Evolutionary conservation across 768 basidiomycete species (phyloP).

Genomic region (Coprinopsis cinerea): DNA sequence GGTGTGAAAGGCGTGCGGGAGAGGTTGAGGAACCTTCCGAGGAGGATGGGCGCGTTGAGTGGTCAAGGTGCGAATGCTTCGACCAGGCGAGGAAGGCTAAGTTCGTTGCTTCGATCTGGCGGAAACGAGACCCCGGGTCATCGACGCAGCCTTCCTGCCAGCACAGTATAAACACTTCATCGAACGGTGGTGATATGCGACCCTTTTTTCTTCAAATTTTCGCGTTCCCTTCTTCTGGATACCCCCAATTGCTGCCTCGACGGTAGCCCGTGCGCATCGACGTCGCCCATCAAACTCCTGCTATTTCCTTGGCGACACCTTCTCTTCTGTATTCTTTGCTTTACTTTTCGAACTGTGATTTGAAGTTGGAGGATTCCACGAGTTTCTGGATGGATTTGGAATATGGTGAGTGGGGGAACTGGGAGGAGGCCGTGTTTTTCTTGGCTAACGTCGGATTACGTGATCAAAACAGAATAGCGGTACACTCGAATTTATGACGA

Average conservation of each 20-base stretch:
- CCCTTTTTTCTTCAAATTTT: too few species aligned
- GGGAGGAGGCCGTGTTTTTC: not conserved
- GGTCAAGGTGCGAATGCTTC: not conserved
- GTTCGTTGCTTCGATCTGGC: not conserved
- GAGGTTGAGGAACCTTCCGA: not conserved
- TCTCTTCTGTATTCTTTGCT: not conserved
- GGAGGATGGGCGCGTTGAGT: not conserved
- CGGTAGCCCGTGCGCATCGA: too few species aligned
- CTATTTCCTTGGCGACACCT: not conserved
- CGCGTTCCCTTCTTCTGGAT: not conserved
- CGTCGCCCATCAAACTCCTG: too few species aligned
- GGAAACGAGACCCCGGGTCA: not conserved
- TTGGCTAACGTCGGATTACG: not conserved
- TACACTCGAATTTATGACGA: not conserved
- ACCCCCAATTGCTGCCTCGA: too few species aligned
- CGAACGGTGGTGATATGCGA: not conserved
- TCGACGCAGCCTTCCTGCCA: not conserved
- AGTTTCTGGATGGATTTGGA: not conserved
- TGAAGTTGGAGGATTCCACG: not conserved
- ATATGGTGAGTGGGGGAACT: not conserved
- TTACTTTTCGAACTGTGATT: not conserved
- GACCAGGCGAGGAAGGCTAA: not conserved
- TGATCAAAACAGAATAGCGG: constrained; percentile 3
- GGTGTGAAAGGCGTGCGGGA: not conserved
- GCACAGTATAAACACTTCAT: not conserved